Evolutionary conservation across 1,139 yeast genomes (phyloP).

Genomic region (Yamadazyma friedrichii): DNA sequence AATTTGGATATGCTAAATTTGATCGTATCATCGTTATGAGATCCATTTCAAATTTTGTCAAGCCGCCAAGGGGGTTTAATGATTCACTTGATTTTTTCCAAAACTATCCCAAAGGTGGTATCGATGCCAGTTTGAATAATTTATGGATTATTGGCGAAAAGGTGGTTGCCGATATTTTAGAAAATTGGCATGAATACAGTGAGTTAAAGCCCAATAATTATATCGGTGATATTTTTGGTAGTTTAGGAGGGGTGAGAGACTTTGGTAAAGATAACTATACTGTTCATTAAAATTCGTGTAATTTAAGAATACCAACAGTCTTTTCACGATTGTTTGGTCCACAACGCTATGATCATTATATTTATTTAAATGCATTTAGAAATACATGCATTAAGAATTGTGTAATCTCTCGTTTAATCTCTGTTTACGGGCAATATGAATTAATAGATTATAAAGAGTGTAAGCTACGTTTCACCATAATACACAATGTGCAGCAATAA

Average conservation of each 20-base stretch:
- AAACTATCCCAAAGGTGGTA: conserved; percentile 53
- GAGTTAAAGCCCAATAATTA: conserved; percentile 49
- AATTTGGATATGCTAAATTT: conserved; percentile 54
- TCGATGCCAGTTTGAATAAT: conserved; percentile 48
- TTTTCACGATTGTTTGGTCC: no score
- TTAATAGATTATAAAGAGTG: no score
- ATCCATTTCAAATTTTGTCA: conserved; percentile 61
- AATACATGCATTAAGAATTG: no score
- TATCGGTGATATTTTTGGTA: conserved; percentile 58
- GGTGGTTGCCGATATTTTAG: conserved; percentile 50
- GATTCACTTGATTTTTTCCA: conserved; percentile 50
- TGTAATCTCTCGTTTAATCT: no score
- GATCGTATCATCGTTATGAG: conserved; percentile 60
- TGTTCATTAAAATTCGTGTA: conserved; percentile 8
- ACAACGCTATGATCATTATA: no score
- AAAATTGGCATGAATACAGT: conserved; percentile 52
- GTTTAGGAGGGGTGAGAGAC: conserved; percentile 41
- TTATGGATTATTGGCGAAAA: conserved; percentile 57
- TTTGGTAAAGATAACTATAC: conserved; percentile 24
- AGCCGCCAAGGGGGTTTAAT: conserved; percentile 43
- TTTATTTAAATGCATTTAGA: no score
- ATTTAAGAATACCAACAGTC: no score
- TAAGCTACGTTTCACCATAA: no score
- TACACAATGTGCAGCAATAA: no score
- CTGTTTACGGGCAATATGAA: no score